Conservation (phyloP, 257 asterid species). For the Agastache rugosa region DNA sequence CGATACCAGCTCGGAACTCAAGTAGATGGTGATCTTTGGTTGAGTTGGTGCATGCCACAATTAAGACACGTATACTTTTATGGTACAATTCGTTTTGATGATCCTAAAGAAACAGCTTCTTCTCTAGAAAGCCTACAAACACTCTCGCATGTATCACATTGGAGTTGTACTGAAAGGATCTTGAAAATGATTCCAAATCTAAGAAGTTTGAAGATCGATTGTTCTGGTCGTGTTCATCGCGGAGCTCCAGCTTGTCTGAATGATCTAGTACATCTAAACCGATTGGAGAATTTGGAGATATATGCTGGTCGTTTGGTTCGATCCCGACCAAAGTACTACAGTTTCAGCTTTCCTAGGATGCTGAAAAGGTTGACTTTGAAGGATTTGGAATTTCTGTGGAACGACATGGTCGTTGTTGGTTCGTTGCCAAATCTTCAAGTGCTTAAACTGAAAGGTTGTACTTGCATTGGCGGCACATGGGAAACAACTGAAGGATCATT, state of each 20-base stretch:
- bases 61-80: constrained; percentile 4
- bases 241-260: neutral
- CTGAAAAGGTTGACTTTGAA: constrained; percentile 2
- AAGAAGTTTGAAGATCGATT: neutral
- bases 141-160: too few species aligned
- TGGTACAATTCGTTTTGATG: neutral
- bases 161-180: neutral
- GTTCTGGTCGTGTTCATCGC: too few species aligned
- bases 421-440: constrained; percentile 22
- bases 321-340: neutral
- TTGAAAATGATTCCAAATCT: constrained; percentile 9
- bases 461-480: neutral
- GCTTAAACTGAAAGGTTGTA: neutral
- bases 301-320: neutral
- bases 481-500: constrained; percentile 23
- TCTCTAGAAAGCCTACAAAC: constrained; percentile 16
- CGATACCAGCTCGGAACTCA: neutral
- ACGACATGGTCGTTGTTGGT: neutral
- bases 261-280: constrained; percentile 9
- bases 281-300: neutral
- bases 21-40: too few species aligned
- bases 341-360: neutral
- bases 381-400: neutral
- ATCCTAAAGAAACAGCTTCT: neutral
- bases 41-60: constrained; percentile 2